These are phyloP conservation scores for Vitis cinerea DNA, from an alignment of 164 flowering plant genomes.

Conservation along the genomic window DNA sequence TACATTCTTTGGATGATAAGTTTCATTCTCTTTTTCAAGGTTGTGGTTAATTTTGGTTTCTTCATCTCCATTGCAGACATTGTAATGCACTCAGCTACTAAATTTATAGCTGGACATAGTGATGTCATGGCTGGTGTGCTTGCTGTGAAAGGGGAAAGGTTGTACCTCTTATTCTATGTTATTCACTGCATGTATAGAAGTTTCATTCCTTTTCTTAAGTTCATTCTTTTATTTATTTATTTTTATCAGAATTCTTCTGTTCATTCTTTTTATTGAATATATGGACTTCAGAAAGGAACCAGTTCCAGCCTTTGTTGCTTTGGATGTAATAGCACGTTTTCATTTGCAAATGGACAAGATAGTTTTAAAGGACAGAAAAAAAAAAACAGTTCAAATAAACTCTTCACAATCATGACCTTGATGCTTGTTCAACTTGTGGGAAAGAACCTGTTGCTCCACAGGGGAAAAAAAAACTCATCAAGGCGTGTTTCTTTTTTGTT, in stretches of 20 bases:
- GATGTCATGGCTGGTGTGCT: slow-evolving; percentile 97
- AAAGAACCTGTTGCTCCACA: background rate
- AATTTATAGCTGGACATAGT: slow-evolving; percentile 94
- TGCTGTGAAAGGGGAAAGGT: slow-evolving; percentile 94
- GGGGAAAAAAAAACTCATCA: too few species aligned
- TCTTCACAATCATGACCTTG: background rate
- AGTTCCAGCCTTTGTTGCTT: background rate
- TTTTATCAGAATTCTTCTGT: background rate
- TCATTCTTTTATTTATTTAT: background rate
- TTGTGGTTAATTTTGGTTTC: slow-evolving; percentile 2
- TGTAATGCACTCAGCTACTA: slow-evolving; percentile 98
- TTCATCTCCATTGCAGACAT: slow-evolving; percentile 54
- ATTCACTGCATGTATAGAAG: background rate
- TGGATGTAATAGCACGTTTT: background rate
- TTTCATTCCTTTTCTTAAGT: background rate
- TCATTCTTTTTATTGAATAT: background rate
- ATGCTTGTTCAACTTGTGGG: background rate
- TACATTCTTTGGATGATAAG: too few species aligned
- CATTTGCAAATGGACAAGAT: too few species aligned
- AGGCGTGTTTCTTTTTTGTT: too few species aligned
- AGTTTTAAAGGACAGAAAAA: too few species aligned
- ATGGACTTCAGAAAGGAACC: background rate
- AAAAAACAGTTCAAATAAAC: background rate
- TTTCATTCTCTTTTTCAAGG: too few species aligned
- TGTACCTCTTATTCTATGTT: background rate